phyloP scores from a whole-genome alignment of 192 early-diverging fungal species.

The Backusella parvicylindrica region DNA sequence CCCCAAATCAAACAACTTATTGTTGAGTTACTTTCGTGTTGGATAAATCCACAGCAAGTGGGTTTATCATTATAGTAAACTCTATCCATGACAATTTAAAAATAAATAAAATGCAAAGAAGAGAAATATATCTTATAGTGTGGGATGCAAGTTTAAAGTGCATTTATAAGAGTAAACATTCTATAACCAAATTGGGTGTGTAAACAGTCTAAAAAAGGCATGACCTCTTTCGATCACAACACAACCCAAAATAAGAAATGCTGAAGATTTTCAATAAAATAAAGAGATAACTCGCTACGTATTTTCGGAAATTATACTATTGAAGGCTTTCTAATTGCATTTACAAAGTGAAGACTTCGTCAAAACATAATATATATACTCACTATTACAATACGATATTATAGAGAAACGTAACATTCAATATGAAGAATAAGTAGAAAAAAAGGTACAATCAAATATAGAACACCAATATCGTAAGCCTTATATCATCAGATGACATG shows the following conservation, averaged over 20 bases:
- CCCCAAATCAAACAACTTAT: background rate
- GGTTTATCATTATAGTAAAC: background rate
- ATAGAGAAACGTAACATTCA: no score
- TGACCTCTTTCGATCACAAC: background rate
- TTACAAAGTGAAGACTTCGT: background rate
- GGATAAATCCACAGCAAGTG: background rate
- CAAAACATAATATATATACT: background rate
- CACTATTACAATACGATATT: no score
- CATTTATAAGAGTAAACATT: background rate
- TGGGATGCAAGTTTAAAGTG: background rate
- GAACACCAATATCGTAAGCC: no score
- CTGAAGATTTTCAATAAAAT: background rate
- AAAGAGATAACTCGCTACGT: no score
- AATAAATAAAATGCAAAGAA: background rate
- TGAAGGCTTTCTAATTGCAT: background rate
- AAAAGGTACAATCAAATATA: no score
- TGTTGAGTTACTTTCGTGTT: background rate
- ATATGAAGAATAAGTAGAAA: no score
- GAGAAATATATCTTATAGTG: background rate
- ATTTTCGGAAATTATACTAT: background rate
- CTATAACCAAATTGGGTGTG: background rate
- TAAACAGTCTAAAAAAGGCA: background rate
- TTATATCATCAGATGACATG: no score
- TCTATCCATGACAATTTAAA: background rate
- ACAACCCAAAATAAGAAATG: background rate